These are phyloP conservation scores for Colletotrichum liriopes DNA, from an alignment of 2,329 filamentous ascomycete genomes.

Conservation along the genomic window DNA sequence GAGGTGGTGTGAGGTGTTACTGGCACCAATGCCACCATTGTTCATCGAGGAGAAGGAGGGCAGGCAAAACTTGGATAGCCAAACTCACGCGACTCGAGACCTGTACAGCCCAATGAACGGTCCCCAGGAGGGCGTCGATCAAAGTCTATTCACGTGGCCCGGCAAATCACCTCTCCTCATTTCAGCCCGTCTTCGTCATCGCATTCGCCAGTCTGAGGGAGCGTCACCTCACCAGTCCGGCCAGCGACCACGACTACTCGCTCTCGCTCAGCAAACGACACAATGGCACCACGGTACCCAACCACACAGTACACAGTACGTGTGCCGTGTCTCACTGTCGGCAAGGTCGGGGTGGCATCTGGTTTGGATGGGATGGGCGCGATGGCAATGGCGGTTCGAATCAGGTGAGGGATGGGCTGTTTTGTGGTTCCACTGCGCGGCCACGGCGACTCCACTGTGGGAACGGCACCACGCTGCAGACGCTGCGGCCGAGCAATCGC, in stretches of 20 bases:
- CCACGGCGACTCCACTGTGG: slow-evolving; percentile 13
- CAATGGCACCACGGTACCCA: no score
- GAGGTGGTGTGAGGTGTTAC: slow-evolving; percentile 19
- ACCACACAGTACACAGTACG: background rate
- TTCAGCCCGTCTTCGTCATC: background rate
- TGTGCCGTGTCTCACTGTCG: slow-evolving; percentile 11
- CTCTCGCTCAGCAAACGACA: background rate
- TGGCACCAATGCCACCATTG: background rate
- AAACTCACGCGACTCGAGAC: background rate
- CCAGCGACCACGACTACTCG: no score
- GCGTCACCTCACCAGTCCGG: slow-evolving; percentile 9
- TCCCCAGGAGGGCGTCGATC: background rate
- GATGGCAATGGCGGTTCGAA: background rate
- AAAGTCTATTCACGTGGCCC: slow-evolving; percentile 19
- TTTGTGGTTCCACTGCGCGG: slow-evolving; percentile 37
- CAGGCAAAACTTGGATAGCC: background rate
- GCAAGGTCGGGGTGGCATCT: slow-evolving; percentile 15
- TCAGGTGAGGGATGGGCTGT: slow-evolving; percentile 39
- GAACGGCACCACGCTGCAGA: slow-evolving; percentile 5
- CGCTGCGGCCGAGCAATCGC: background rate
- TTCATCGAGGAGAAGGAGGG: background rate
- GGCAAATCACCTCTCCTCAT: slow-evolving; percentile 23
- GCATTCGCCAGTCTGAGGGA: slow-evolving; percentile 1
- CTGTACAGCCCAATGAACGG: background rate
- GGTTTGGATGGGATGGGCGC: background rate